phyloP scores from a whole-genome alignment of 345 rosid species.

The Hibiscus syriacus region DNA sequence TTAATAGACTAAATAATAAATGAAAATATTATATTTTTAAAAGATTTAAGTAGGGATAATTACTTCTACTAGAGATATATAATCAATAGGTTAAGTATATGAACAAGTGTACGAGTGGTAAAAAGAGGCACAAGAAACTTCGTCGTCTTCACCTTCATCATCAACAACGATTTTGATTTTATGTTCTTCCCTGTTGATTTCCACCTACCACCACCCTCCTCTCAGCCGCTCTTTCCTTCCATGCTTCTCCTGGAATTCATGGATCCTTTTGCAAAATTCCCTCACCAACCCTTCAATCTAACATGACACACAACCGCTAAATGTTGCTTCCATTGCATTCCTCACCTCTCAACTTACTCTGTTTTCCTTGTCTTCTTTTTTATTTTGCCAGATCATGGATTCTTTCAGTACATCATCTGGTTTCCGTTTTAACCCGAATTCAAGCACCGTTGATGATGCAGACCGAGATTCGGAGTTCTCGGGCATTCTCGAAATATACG shows the following conservation, averaged over 20 bases:
- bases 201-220: conserved; percentile 31
- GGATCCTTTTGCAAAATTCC: conserved; percentile 22
- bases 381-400: conserved; percentile 40
- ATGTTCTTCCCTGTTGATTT: conserved; percentile 9
- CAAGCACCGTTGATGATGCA: conserved; percentile 20
- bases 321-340: conserved; percentile 8
- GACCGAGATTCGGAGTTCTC: conserved; percentile 39
- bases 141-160: no score
- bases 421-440: conserved; percentile 30
- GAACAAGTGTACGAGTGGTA: no score
- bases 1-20: no score
- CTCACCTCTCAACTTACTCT: conserved; percentile 2
- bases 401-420: conserved; percentile 42
- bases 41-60: no score
- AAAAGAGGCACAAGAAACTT: no score
- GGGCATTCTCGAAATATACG: conserved; percentile 61
- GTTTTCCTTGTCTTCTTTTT: background rate
- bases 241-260: conserved; percentile 42
- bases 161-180: background rate
- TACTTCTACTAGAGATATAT: no score
- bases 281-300: conserved; percentile 1
- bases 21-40: no score
- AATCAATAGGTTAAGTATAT: no score
- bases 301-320: background rate
- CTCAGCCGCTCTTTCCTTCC: conserved; percentile 17